Base-by-base conservation (phyloP, 441 rosid genomes). In the Biscutella auriculata region DNA sequence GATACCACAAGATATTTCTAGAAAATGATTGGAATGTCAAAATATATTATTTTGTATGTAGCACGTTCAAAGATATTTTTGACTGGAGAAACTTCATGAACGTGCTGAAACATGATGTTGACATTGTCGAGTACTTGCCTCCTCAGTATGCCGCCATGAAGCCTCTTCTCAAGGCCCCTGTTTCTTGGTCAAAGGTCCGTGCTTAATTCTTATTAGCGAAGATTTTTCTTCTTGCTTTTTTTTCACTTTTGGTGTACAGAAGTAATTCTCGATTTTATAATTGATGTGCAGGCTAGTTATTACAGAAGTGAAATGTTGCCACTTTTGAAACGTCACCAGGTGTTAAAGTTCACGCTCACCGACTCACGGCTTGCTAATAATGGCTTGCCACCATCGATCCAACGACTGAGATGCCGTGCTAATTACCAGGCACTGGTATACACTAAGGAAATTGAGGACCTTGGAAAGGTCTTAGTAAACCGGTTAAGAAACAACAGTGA, bases 101-200 rank as follows among this genome's bases (percentile, higher is more conserved):
- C 16, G 78, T 72, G 30, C 60, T 93, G 9, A 85, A 78, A 76
- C 81, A 83, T 8, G 97, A 93, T 46, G 62, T 88, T 49, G 76
- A 83, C 8, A 77, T 93, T 35, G 79, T 88, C 0, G 97, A 89
- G 72, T 84, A 88, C 68, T 63, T 93, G 65, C 97, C 98, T 5
- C 59, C 75, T 9, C 57, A 61, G 28, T 79, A 71, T 40, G 73
- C 82, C 10, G 50, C 66, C n/a, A 71, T 65, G 72, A 81, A 80
- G 65, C 95, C 92, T 40, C 76, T 78, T 32, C 35, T 69, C 55
- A 93, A 81, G 77, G 95, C 97, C 40, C 98, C 98, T 32, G 71
- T 93, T 69, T 93, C 98, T n/a, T 93, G 98, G 98, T 93, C 98
- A 0, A 93, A 83, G 98, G 98, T 92, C 21, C 16, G 78, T 7